Conservation (phyloP, 345 rosid species). For the Pseudoturritis turrita region DNA sequence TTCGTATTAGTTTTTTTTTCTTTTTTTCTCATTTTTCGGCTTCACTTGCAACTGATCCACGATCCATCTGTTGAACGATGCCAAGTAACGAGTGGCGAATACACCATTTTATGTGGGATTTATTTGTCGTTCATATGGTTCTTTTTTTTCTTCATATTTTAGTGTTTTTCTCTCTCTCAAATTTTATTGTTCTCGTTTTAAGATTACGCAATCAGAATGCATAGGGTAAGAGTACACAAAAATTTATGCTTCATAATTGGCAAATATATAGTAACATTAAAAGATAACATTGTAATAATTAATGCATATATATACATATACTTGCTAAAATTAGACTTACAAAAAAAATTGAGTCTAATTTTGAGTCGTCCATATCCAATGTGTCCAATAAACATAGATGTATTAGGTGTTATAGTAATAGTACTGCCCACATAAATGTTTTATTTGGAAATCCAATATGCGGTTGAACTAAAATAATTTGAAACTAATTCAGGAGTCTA, state of each 20-base stretch:
- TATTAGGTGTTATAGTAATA: neutral
- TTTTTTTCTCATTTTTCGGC: neutral
- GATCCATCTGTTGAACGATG: neutral
- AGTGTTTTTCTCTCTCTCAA: neutral
- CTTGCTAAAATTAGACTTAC: neutral
- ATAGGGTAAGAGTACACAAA: conserved; percentile 12
- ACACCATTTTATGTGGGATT: conserved; percentile 22
- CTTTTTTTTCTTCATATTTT: neutral
- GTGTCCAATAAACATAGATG: neutral
- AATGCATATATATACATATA: too few relatives aligned
- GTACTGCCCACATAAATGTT: too few relatives aligned
- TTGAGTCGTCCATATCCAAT: neutral
- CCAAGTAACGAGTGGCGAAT: conserved; percentile 10
- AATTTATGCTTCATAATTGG: conserved; percentile 19
- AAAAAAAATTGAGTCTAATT: neutral
- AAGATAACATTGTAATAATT: neutral
- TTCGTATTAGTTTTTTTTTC: neutral
- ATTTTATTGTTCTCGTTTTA: conserved; percentile 15
- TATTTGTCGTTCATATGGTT: conserved; percentile 27
- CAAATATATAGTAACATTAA: neutral
- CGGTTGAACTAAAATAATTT: neutral
- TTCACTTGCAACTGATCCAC: neutral
- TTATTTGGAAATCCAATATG: neutral
- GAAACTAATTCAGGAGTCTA: neutral
- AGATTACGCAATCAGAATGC: conserved; percentile 23